Percentiles rank a stretch among this genome's conserved stretches.
Conservation (phyloP, 768 basidiomycete genomes). For the Exidia glandulosa region DNA sequence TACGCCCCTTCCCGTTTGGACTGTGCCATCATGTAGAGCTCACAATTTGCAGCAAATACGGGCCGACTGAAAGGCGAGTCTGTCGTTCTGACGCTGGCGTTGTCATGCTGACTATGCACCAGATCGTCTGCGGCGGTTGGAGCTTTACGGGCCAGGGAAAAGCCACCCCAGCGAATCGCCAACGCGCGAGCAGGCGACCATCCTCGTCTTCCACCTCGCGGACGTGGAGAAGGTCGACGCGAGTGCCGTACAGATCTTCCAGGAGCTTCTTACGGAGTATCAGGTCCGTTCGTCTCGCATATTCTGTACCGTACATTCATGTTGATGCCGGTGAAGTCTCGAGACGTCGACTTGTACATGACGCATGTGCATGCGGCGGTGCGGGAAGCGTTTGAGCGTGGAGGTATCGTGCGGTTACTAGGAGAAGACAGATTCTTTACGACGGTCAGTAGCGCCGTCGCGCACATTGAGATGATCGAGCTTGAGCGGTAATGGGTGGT, state of each 20-base stretch:
- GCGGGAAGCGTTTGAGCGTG: constrained; percentile 34
- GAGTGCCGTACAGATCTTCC: constrained; percentile 76
- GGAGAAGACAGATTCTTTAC: constrained; percentile 35
- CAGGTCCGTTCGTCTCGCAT: constrained; percentile 30
- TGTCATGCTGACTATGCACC: no score
- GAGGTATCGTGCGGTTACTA: constrained; percentile 39
- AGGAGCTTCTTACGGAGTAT: constrained; percentile 70
- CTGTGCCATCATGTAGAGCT: background rate
- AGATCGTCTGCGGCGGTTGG: constrained; percentile 76
- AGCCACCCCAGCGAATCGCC: constrained; percentile 88
- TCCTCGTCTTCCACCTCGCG: constrained; percentile 84
- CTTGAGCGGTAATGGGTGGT: background rate
- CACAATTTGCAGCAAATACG: constrained; percentile 60
- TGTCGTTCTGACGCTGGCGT: background rate
- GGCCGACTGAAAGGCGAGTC: constrained; percentile 76
- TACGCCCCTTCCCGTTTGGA: constrained; percentile 22
- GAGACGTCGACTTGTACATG: constrained; percentile 40
- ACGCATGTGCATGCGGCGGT: constrained; percentile 35
- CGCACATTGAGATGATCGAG: constrained; percentile 20
- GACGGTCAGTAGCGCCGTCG: constrained; percentile 33
- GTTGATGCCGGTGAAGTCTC: constrained; percentile 23
- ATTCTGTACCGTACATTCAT: background rate
- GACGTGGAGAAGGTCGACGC: constrained; percentile 90
- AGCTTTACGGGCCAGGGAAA: constrained; percentile 71
- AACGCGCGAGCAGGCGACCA: constrained; percentile 57